Evolutionary conservation across 352 stramenopile species (phyloP).

Genomic region (Stramenopiles sp.): DNA sequence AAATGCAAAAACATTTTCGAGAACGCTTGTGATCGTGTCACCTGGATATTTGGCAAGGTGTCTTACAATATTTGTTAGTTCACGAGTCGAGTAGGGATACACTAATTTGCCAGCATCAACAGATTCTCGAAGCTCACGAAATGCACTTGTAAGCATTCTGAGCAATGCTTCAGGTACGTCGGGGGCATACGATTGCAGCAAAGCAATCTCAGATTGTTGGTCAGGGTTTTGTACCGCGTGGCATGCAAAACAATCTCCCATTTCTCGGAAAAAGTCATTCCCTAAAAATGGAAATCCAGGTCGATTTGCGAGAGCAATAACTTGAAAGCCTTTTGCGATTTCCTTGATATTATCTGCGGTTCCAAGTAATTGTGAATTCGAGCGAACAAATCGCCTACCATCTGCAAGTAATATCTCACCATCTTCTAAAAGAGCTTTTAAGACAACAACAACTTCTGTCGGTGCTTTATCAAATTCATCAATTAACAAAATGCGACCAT

Average conservation of each 20-base stretch:
- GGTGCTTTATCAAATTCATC: conserved; percentile 86
- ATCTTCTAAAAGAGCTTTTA: conserved; percentile 86
- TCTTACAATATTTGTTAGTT: conserved; percentile 74
- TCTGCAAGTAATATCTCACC: conserved; percentile 64
- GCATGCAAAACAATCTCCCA: conserved; percentile 75
- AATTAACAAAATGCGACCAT: conserved; percentile 69
- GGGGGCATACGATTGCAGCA: conserved; percentile 68
- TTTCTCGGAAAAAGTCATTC: conserved; percentile 84
- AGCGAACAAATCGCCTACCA: conserved; percentile 13
- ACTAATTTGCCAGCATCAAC: conserved; percentile 62
- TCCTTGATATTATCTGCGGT: conserved; percentile 52
- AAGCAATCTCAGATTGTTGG: conserved; percentile 56
- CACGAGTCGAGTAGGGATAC: conserved; percentile 80
- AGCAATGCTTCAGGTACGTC: conserved; percentile 50
- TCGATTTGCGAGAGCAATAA: conserved; percentile 82
- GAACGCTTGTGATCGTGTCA: conserved; percentile 56
- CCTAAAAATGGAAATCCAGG: conserved; percentile 85
- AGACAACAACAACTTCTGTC: conserved; percentile 74
- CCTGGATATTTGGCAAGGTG: conserved; percentile 72
- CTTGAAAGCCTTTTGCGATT: conserved; percentile 70
- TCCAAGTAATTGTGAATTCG: conserved; percentile 27
- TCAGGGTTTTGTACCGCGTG: conserved; percentile 72
- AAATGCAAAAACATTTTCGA: conserved; percentile 84
- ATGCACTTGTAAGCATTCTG: conserved; percentile 51
- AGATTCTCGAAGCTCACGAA: conserved; percentile 57